Evolutionary conservation across 805 yeast genomes (phyloP).

Genomic region (Candida jianshihensis): DNA sequence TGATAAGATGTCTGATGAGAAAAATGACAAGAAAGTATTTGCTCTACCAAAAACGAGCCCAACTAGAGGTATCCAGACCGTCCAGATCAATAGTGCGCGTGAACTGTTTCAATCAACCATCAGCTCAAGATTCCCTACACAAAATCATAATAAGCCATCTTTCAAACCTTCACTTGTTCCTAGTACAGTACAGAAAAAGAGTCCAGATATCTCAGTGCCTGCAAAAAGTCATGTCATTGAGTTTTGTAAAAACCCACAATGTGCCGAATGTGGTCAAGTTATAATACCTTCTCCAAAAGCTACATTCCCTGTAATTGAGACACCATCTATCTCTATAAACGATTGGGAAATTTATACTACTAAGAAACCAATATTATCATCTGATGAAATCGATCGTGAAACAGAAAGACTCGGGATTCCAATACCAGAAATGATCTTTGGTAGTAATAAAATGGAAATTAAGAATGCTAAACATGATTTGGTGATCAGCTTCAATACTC

Average conservation of each 20-base stretch:
- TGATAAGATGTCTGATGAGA: neutral
- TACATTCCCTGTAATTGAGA: slow-evolving; percentile 51
- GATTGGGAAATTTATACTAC: slow-evolving; percentile 73
- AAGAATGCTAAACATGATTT: slow-evolving; percentile 34
- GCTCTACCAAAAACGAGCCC: neutral
- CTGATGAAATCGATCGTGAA: slow-evolving; percentile 66
- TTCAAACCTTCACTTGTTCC: neutral
- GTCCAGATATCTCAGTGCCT: slow-evolving; percentile 29
- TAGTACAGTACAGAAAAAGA: too few relatives aligned
- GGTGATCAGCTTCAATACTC: slow-evolving; percentile 60
- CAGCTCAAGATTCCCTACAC: slow-evolving; percentile 26
- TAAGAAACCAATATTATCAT: slow-evolving; percentile 70
- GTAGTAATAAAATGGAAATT: slow-evolving; percentile 62
- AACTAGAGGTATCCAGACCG: slow-evolving; percentile 39
- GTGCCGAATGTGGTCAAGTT: slow-evolving; percentile 62
- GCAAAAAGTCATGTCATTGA: slow-evolving; percentile 32
- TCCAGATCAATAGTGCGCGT: slow-evolving; percentile 55
- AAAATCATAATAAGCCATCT: slow-evolving; percentile 1
- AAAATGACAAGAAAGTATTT: neutral
- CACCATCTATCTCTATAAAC: slow-evolving; percentile 61
- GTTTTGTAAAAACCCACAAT: slow-evolving; percentile 35
- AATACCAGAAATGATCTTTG: slow-evolving; percentile 96
- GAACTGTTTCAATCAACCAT: slow-evolving; percentile 45
- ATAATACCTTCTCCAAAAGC: slow-evolving; percentile 76
- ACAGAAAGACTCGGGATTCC: slow-evolving; percentile 61